phyloP scores from a whole-genome alignment of 2,329 filamentous ascomycete genomes.

The Talaromyces piceae region DNA sequence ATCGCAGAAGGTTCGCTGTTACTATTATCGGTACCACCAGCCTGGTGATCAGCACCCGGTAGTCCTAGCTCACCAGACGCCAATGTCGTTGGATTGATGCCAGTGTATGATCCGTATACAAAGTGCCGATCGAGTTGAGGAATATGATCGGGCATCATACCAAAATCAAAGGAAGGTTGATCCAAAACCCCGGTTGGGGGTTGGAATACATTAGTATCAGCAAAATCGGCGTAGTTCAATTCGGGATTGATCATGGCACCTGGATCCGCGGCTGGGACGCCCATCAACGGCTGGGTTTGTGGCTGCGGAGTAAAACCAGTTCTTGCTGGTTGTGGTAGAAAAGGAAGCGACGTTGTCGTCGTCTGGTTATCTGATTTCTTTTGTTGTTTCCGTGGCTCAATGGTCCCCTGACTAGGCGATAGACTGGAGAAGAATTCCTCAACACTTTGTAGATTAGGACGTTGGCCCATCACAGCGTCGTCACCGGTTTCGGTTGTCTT shows the following conservation, averaged over 20 bases:
- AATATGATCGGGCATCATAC: slow-evolving; percentile 38
- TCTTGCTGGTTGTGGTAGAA: slow-evolving; percentile 14
- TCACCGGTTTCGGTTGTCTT: slow-evolving; percentile 69
- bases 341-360: neutral
- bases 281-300: slow-evolving; percentile 23
- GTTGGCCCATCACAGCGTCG: slow-evolving; percentile 84
- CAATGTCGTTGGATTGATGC: slow-evolving; percentile 40
- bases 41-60: neutral
- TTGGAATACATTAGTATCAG: slow-evolving; percentile 8
- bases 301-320: slow-evolving; percentile 17
- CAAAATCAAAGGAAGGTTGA: slow-evolving; percentile 31
- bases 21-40: neutral
- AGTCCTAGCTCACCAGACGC: slow-evolving; percentile 18
- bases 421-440: slow-evolving; percentile 88
- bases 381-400: slow-evolving; percentile 7
- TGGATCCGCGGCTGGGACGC: slow-evolving; percentile 19
- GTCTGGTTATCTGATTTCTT: slow-evolving; percentile 5
- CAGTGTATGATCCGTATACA: slow-evolving; percentile 64
- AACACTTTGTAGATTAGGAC: slow-evolving; percentile 83
- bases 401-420: slow-evolving; percentile 41
- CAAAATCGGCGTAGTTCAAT: slow-evolving; percentile 18
- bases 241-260: slow-evolving; percentile 9
- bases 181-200: slow-evolving; percentile 21
- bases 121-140: slow-evolving; percentile 69
- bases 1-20: slow-evolving; percentile 21